phyloP scores from a whole-genome alignment of 2,329 filamentous ascomycete species.

The Pseudocercospora ulei region DNA sequence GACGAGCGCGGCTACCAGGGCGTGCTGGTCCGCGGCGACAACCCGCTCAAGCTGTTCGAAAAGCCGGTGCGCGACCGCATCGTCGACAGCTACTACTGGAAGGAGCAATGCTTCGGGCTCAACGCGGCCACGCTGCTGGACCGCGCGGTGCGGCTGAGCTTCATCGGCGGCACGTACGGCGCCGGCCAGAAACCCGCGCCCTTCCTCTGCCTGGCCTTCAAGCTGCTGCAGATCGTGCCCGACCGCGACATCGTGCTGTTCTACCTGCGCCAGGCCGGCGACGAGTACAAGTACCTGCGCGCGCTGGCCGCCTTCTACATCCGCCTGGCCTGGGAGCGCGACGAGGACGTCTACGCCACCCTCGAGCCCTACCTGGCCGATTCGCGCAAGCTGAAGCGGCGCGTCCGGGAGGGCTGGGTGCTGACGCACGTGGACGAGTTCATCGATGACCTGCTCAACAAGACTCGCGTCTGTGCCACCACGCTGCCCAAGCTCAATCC shows the following conservation, averaged over 20 bases:
- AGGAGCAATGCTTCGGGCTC: conserved; percentile 94
- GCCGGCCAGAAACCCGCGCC: conserved; percentile 76
- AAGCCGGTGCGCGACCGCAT: conserved; percentile 94
- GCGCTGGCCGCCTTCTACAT: conserved; percentile 88
- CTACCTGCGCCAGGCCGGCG: conserved; percentile 67
- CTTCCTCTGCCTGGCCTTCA: conserved; percentile 90
- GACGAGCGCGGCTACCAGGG: conserved; percentile 80
- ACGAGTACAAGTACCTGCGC: conserved; percentile 67
- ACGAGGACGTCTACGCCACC: conserved; percentile 67
- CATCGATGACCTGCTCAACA: conserved; percentile 79
- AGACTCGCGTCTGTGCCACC: conserved; percentile 83
- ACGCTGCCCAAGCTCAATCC: conserved; percentile 85
- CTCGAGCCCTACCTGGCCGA: conserved; percentile 79
- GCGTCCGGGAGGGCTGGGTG: conserved; percentile 61
- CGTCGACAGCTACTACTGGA: conserved; percentile 92
- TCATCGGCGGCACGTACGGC: conserved; percentile 81
- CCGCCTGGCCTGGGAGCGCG: conserved; percentile 71
- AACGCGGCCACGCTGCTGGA: conserved; percentile 75
- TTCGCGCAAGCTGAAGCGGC: conserved; percentile 68
- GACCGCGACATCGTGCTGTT: conserved; percentile 66
- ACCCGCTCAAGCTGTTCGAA: conserved; percentile 91
- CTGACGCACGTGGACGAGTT: conserved; percentile 85
- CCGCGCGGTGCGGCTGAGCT: conserved; percentile 73
- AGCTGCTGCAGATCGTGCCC: conserved; percentile 80
- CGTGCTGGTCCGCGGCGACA: conserved; percentile 73